These are phyloP conservation scores for Penicillium thymicola DNA, from an alignment of 2,329 filamentous ascomycete species.

Conservation along the genomic window DNA sequence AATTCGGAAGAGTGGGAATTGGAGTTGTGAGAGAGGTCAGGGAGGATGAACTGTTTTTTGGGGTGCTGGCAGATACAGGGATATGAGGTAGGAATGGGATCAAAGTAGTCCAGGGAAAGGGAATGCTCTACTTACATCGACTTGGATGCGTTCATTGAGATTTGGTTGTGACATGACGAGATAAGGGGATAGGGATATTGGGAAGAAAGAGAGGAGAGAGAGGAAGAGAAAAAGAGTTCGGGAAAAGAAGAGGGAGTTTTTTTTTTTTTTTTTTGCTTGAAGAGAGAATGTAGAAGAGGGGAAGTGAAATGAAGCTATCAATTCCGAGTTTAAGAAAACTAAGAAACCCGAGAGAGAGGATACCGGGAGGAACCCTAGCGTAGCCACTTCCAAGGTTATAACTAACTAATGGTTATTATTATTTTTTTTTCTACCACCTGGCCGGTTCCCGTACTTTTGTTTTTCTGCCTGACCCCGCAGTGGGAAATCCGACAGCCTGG, in stretches of 20 bases:
- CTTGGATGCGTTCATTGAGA: conserved; percentile 30
- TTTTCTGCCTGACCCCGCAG: background rate
- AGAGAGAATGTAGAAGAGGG: conserved; percentile 4
- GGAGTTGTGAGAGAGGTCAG: background rate
- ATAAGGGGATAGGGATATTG: background rate
- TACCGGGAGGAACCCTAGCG: conserved; percentile 10
- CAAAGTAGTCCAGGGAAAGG: background rate
- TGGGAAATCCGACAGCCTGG: conserved; percentile 2
- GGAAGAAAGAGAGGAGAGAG: background rate
- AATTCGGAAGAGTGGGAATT: background rate
- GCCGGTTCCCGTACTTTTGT: conserved; percentile 2
- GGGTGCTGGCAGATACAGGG: background rate
- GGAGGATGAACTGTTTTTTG: background rate
- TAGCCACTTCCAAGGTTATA: background rate
- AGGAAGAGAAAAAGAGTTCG: background rate
- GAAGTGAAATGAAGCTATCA: conserved; percentile 3
- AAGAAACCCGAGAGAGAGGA: conserved; percentile 15
- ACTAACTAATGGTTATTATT: too few species aligned
- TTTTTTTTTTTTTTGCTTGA: background rate
- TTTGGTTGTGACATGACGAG: conserved; percentile 29
- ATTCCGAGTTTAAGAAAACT: conserved; percentile 4
- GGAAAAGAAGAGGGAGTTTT: too few species aligned
- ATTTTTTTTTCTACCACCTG: background rate
- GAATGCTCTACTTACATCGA: conserved; percentile 30
- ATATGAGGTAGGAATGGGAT: background rate